Percentiles rank a stretch among this genome's conserved stretches.
These are phyloP conservation scores for Claviceps sp. DNA, from an alignment of 2,329 filamentous ascomycete species.

Conservation along the genomic window DNA sequence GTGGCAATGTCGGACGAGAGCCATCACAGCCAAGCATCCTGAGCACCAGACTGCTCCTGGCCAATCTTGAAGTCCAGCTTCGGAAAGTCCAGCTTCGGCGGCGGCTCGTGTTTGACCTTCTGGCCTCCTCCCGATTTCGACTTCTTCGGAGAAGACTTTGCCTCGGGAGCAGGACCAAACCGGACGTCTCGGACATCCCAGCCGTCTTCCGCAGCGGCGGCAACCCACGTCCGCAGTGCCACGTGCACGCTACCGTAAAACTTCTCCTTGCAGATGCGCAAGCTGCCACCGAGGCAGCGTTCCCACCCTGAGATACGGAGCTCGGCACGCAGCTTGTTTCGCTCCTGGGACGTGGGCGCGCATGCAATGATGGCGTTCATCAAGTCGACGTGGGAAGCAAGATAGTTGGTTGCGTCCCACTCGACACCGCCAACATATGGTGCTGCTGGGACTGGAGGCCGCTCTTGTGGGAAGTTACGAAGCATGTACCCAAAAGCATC, in stretches of 20 bases:
- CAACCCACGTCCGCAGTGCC: constrained; percentile 78
- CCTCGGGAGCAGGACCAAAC: constrained; percentile 44
- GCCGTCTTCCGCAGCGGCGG: constrained; percentile 71
- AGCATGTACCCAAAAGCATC: constrained; percentile 48
- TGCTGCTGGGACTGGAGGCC: constrained; percentile 82
- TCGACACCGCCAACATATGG: constrained; percentile 96
- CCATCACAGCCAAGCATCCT: constrained; percentile 19
- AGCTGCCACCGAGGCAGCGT: constrained; percentile 69
- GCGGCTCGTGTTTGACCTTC: constrained; percentile 37
- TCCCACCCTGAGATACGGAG: constrained; percentile 81
- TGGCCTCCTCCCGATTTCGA: constrained; percentile 17
- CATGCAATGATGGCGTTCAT: constrained; percentile 83
- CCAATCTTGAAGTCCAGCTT: constrained; percentile 37
- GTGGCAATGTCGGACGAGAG: not conserved
- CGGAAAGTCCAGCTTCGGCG: constrained; percentile 49
- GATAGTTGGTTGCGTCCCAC: constrained; percentile 96
- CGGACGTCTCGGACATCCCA: constrained; percentile 78
- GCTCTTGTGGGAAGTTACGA: constrained; percentile 68
- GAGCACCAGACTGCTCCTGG: constrained; percentile 14
- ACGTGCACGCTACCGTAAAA: constrained; percentile 91
- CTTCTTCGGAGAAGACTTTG: constrained; percentile 18
- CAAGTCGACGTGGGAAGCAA: constrained; percentile 84
- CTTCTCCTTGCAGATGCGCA: constrained; percentile 92
- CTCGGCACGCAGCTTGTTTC: constrained; percentile 66
- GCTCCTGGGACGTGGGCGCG: constrained; percentile 52